Conservation (phyloP, 1,284 basidiomycete species). For the Cerioporus squamosus region DNA sequence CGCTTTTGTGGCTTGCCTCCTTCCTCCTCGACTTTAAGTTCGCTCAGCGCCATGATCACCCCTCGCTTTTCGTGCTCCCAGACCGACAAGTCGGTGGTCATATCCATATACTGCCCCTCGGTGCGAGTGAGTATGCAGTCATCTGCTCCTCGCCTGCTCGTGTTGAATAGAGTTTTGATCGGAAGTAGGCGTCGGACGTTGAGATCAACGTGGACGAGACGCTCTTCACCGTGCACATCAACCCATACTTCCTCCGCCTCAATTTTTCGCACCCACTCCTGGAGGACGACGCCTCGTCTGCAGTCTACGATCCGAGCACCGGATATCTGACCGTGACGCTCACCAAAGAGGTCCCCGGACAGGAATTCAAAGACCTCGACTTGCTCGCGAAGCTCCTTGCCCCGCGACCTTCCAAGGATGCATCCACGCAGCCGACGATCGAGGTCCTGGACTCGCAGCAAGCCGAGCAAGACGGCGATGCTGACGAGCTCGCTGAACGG, state of each 20-base stretch:
- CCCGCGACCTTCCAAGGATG: conserved; percentile 50
- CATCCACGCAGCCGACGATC: conserved; percentile 51
- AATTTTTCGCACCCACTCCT: conserved; percentile 65
- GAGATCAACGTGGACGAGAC: conserved; percentile 77
- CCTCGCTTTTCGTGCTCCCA: conserved; percentile 79
- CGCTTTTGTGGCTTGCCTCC: background rate
- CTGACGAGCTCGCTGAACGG: conserved; percentile 46
- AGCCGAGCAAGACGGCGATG: conserved; percentile 30
- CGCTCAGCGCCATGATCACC: conserved; percentile 64
- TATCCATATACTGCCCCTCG: conserved; percentile 76
- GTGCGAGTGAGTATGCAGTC: conserved; percentile 61
- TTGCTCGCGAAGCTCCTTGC: conserved; percentile 75
- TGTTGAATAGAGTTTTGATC: conserved; percentile 33
- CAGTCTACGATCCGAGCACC: conserved; percentile 71
- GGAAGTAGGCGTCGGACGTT: conserved; percentile 71
- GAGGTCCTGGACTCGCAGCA: conserved; percentile 61
- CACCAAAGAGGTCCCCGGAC: conserved; percentile 66
- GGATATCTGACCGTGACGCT: conserved; percentile 74
- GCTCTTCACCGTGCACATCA: conserved; percentile 74
- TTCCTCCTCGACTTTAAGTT: conserved; percentile 5
- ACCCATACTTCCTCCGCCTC: conserved; percentile 81
- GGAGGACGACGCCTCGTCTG: conserved; percentile 74
- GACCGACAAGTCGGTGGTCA: conserved; percentile 58
- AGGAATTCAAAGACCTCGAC: conserved; percentile 76
- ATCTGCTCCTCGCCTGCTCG: background rate